Conservation (phyloP, 2,329 filamentous ascomycete species). For the Xylariaceae sp. region DNA sequence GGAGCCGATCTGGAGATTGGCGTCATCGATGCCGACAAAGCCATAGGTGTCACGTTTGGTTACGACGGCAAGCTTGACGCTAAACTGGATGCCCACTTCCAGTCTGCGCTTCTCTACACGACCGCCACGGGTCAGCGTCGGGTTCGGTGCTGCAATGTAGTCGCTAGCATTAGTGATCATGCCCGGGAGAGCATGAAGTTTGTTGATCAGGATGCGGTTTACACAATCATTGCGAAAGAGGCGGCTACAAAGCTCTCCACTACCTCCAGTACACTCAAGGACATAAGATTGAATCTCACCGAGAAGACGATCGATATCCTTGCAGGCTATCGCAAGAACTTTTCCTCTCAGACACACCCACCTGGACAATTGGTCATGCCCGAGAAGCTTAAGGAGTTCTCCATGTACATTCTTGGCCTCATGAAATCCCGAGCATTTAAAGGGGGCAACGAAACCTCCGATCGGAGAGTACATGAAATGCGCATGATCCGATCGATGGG, state of each 20-base stretch:
- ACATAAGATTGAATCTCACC: constrained; percentile 77
- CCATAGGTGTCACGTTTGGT: constrained; percentile 83
- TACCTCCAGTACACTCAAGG: constrained; percentile 72
- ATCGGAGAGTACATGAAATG: constrained; percentile 87
- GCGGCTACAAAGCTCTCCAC: constrained; percentile 78
- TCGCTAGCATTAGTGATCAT: constrained; percentile 86
- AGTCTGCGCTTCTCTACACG: constrained; percentile 91
- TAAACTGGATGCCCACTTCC: constrained; percentile 96
- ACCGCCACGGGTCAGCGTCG: constrained; percentile 84
- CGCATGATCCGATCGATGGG: constrained; percentile 88
- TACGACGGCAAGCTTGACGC: constrained; percentile 98
- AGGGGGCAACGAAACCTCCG: constrained; percentile 84
- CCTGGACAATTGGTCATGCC: constrained; percentile 92
- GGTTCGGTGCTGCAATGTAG: constrained; percentile 89
- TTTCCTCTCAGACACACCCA: constrained; percentile 76
- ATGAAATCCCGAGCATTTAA: constrained; percentile 93
- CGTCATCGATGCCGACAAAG: constrained; percentile 88
- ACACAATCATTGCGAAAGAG: constrained; percentile 87
- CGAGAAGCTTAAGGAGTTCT: constrained; percentile 92
- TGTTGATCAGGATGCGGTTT: constrained; percentile 92
- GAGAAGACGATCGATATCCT: constrained; percentile 94
- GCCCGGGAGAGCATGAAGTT: constrained; percentile 85
- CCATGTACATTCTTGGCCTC: constrained; percentile 91
- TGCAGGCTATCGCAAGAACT: constrained; percentile 88
- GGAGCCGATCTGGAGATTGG: constrained; percentile 94